Evolutionary conservation across 176 grass and related monocot species (phyloP).

Genomic region (Musa acuminata): DNA sequence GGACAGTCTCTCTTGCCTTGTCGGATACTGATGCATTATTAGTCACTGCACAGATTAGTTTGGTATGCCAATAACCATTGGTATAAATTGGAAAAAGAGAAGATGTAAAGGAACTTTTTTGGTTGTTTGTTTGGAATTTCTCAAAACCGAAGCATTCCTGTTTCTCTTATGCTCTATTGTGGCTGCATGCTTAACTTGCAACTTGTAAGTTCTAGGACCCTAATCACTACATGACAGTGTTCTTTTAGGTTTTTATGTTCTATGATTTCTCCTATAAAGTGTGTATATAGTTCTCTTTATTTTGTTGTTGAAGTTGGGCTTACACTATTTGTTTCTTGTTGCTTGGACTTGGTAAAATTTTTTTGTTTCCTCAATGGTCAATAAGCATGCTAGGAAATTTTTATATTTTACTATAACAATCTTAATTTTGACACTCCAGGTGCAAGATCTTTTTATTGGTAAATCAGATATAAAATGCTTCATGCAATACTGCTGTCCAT

Average conservation of each 20-base stretch:
- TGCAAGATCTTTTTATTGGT: slow-evolving; percentile 66
- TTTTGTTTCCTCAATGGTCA: background rate
- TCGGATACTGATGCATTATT: too few species aligned
- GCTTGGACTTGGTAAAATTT: background rate
- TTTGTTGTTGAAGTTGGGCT: background rate
- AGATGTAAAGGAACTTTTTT: too few species aligned
- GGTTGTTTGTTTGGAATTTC: too few species aligned
- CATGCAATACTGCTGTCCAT: slow-evolving; percentile 65
- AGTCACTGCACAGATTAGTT: too few species aligned
- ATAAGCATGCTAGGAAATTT: background rate
- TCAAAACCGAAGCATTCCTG: too few species aligned
- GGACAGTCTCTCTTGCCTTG: too few species aligned
- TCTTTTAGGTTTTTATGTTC: background rate
- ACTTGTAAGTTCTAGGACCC: too few species aligned
- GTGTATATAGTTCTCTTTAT: background rate
- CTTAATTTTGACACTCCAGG: slow-evolving; percentile 33
- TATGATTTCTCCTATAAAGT: background rate
- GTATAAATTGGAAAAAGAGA: too few species aligned
- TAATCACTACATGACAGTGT: too few species aligned
- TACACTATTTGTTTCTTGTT: background rate
- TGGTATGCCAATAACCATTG: too few species aligned
- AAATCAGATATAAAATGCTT: slow-evolving; percentile 44
- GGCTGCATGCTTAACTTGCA: too few species aligned
- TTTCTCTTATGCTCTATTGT: too few species aligned
- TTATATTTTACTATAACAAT: background rate